A percentile compares a stretch with the other conserved stretches of the same genome.
Conservation (phyloP, 2,329 filamentous ascomycete genomes). For the Neoscytalidium dimidiatum region DNA sequence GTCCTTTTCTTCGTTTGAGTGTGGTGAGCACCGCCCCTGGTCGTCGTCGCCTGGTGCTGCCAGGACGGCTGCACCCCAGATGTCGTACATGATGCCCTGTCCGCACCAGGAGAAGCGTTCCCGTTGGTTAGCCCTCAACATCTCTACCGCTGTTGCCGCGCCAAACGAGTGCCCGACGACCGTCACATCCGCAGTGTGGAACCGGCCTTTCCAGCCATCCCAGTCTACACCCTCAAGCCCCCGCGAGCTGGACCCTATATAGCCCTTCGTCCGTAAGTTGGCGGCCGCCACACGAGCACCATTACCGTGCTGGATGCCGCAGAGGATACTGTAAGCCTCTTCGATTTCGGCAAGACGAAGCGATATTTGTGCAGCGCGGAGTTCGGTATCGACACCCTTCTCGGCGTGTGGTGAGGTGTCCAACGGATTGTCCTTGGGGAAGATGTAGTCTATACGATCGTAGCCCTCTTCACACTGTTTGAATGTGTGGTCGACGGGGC, state of each 20-base stretch:
- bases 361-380: constrained; percentile 63
- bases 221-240: constrained; percentile 61
- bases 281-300: constrained; percentile 53
- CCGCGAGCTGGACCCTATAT: constrained; percentile 59
- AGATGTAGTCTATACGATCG: constrained; percentile 63
- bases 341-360: constrained; percentile 66
- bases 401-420: constrained; percentile 57
- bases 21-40: background rate
- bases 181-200: constrained; percentile 60
- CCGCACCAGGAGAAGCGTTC: constrained; percentile 59
- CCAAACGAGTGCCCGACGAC: constrained; percentile 69
- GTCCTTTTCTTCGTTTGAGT: constrained; percentile 24
- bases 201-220: constrained; percentile 57
- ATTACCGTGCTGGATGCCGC: constrained; percentile 56
- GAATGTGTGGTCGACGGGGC: constrained; percentile 40
- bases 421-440: constrained; percentile 54
- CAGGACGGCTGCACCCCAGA: constrained; percentile 51
- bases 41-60: background rate
- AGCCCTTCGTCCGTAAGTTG: constrained; percentile 61
- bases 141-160: constrained; percentile 63
- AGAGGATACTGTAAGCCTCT: constrained; percentile 60
- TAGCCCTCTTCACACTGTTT: constrained; percentile 42
- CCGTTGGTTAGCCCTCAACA: constrained; percentile 51
- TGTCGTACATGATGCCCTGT: constrained; percentile 67
- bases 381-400: constrained; percentile 60